Evolutionary conservation across 176 grass and related monocot genomes (phyloP).

Genomic region (Lolium multiflorum): DNA sequence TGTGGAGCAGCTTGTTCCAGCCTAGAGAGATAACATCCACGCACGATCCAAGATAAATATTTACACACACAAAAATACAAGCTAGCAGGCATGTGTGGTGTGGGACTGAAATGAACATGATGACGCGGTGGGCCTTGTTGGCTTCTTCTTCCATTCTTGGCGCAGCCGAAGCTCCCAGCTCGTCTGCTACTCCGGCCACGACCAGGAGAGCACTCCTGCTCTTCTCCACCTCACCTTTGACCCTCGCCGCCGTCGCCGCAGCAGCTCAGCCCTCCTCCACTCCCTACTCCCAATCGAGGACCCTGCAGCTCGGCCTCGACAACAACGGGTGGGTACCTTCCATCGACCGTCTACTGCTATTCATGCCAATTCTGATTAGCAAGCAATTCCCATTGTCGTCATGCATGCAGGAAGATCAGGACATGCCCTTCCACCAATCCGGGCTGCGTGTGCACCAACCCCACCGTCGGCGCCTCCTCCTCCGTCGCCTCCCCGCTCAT

Average conservation of each 20-base stretch:
- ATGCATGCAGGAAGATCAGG: conserved; percentile 73
- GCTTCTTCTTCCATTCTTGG: not conserved
- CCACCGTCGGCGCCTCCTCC: conserved; percentile 62
- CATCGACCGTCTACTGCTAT: not conserved
- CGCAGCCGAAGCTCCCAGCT: not conserved
- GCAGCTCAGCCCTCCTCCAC: conserved; percentile 40
- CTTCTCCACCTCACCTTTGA: conserved; percentile 9
- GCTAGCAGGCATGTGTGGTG: not conserved
- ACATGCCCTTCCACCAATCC: conserved; percentile 89
- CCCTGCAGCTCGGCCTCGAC: conserved; percentile 76
- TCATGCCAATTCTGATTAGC: not conserved
- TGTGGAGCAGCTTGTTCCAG: conserved; percentile 6
- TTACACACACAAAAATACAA: not conserved
- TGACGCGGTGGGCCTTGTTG: not conserved
- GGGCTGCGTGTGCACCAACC: conserved; percentile 82
- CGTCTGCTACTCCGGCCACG: not conserved
- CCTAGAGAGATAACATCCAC: not conserved
- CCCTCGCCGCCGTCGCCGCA: conserved; percentile 11
- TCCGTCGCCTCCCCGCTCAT: conserved; percentile 79
- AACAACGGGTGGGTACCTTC: conserved; percentile 62
- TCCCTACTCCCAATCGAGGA: conserved; percentile 75
- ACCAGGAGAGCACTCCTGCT: not conserved
- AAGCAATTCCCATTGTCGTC: not conserved
- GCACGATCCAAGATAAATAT: not conserved
- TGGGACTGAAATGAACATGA: conserved; percentile 4